A percentile compares a stretch with the other conserved stretches of the same genome.
phyloP scores from a whole-genome alignment of 2,329 filamentous ascomycete genomes.

The Sphaerulina vaccinii region DNA sequence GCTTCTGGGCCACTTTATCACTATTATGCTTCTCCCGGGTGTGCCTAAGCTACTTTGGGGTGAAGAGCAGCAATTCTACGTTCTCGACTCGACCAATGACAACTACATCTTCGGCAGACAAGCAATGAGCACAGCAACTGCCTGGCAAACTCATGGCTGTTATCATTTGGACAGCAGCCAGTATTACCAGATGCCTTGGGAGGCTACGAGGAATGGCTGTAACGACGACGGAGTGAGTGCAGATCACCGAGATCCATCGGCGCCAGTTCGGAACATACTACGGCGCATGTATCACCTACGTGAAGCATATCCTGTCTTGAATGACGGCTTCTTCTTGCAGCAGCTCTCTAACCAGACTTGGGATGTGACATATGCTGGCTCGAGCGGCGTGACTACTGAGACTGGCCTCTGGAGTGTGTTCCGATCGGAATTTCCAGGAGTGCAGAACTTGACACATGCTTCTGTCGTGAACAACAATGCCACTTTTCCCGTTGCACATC shows the following conservation, averaged over 20 bases:
- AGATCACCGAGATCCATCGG: conserved; percentile 61
- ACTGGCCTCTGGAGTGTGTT: conserved; percentile 60
- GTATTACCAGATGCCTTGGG: conserved; percentile 57
- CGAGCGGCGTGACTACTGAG: conserved; percentile 51
- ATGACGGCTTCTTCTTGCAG: conserved; percentile 56
- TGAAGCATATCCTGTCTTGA: conserved; percentile 54
- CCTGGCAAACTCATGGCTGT: conserved; percentile 64
- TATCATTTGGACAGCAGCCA: conserved; percentile 55
- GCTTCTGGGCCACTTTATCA: conserved; percentile 57
- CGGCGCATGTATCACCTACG: conserved; percentile 61
- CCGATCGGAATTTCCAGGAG: conserved; percentile 43
- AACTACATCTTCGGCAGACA: conserved; percentile 66
- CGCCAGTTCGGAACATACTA: conserved; percentile 59
- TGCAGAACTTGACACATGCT: conserved; percentile 51
- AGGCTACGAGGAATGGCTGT: conserved; percentile 53
- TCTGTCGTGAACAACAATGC: neutral
- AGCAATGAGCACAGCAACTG: conserved; percentile 57
- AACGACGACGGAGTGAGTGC: conserved; percentile 55
- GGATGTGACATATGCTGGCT: conserved; percentile 51
- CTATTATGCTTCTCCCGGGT: conserved; percentile 58
- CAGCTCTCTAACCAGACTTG: conserved; percentile 57
- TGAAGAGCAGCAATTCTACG: conserved; percentile 63
- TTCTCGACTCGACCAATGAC: conserved; percentile 60
- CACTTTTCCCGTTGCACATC: neutral
- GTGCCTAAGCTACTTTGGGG: conserved; percentile 61